phyloP scores from a whole-genome alignment of 2,329 filamentous ascomycete genomes.

The Pseudopyrenochaeta lycopersici region DNA sequence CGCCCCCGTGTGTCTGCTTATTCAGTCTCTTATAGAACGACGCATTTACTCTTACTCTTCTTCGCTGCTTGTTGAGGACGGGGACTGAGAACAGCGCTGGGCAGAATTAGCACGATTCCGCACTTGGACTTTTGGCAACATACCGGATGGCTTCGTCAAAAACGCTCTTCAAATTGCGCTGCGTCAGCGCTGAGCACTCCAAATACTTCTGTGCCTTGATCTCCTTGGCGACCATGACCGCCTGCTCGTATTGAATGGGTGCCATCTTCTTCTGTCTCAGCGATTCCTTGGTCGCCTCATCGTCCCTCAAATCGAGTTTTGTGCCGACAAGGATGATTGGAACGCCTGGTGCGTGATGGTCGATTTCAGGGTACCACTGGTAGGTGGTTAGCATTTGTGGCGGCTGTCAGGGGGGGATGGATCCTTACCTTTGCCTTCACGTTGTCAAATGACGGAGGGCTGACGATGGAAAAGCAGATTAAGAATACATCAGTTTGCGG shows the following conservation, averaged over 20 bases:
- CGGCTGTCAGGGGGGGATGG: not conserved
- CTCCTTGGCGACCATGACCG: slow-evolving; percentile 86
- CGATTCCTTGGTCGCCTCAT: slow-evolving; percentile 80
- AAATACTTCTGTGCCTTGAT: slow-evolving; percentile 97
- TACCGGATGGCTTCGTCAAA: slow-evolving; percentile 99
- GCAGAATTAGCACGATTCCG: not conserved
- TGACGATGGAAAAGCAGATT: slow-evolving; percentile 98
- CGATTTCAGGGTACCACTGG: slow-evolving; percentile 97
- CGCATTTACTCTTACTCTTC: slow-evolving; percentile 40
- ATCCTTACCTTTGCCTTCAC: slow-evolving; percentile 89
- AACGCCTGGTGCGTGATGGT: slow-evolving; percentile 93
- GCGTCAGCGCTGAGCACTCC: slow-evolving; percentile 95
- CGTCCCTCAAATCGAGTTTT: slow-evolving; percentile 94
- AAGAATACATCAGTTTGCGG: slow-evolving; percentile 98
- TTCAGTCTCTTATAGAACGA: slow-evolving; percentile 33
- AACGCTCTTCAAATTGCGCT: slow-evolving; percentile 96
- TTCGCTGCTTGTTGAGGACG: slow-evolving; percentile 40
- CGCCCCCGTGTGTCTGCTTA: not conserved
- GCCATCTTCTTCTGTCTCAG: slow-evolving; percentile 94
- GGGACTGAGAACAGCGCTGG: slow-evolving; percentile 52
- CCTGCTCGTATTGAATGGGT: slow-evolving; percentile 94
- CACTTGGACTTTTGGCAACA: slow-evolving; percentile 42
- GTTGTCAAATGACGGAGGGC: slow-evolving; percentile 97
- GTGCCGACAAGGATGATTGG: slow-evolving; percentile 97
- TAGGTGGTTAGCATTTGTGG: slow-evolving; percentile 23